Base-by-base conservation (phyloP, 257 asterid species). In the Plantago ovata region DNA sequence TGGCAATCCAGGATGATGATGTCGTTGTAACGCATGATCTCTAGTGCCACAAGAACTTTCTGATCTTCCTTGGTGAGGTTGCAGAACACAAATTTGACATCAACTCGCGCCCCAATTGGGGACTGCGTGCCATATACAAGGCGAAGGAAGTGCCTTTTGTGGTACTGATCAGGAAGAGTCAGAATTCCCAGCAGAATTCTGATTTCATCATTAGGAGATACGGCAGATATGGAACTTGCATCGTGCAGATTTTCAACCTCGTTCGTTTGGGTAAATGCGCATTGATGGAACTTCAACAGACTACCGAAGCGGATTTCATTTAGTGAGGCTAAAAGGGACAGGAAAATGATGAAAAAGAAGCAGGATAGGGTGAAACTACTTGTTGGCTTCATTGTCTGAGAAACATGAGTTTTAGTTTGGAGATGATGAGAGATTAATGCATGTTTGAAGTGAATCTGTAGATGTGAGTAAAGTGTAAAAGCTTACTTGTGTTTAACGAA, bases 31-130 rank as follows among this genome's bases (percentile, higher is more conserved):
- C 85, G 82, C 98, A 87, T 87, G 64, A 91, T 87, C 61, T 91
- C 98, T 0, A 87, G 84, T 10, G 96, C 95, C 1, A 91, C 87
- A 0, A 91, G 36, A 0, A 91, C 80, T 46, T 63, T 83, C 21
- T 91, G 98, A 36, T 91, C 98, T 54, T 87, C 98, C 53, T 91
- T 87, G 10, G 95, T 87, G 71, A 91, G 92, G 63, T 91, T 91
- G 84, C 98, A 87, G 6, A 91, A 87, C 3, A 91, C 86, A 68
- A 91, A 91, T 44, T 83, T 91, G 19, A 91, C 76, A 45, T 91
- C 96, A 13, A 91, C 61, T 24, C 44, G 78, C 3, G 86, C 89
- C n/a, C 86, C 81, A 0, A 57, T n/a, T 0, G 76, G 64, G 2
- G 82, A 48, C 13, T 87, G 94, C 0, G 85, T 83, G 4, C 98